phyloP scores from a whole-genome alignment of 2,329 filamentous ascomycete genomes.

The Colletotrichum abscissum region DNA sequence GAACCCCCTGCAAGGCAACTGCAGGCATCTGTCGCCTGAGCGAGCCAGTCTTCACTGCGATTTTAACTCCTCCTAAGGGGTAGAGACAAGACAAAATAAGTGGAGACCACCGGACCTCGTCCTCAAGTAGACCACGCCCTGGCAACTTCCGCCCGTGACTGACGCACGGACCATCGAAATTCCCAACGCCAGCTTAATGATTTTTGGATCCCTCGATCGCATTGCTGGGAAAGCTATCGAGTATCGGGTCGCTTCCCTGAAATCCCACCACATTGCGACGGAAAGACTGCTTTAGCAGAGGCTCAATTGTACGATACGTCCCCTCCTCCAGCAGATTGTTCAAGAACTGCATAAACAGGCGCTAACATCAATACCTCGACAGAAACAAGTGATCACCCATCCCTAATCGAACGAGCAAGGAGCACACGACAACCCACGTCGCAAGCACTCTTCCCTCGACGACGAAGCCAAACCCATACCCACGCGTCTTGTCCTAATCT shows the following conservation, averaged over 20 bases:
- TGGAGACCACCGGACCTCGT: background rate
- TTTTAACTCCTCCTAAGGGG: too few species aligned
- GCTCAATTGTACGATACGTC: background rate
- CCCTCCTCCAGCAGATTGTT: too few species aligned
- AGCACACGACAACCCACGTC: background rate
- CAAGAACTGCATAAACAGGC: background rate
- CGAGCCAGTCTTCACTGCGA: too few species aligned
- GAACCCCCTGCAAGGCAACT: too few species aligned
- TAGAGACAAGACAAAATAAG: background rate
- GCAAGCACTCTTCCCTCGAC: too few species aligned
- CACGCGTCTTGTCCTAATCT: background rate
- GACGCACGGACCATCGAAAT: slow-evolving; percentile 7
- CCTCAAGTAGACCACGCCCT: background rate
- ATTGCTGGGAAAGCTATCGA: background rate
- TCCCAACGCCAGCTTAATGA: slow-evolving; percentile 3
- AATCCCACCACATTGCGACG: background rate
- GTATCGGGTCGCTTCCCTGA: background rate
- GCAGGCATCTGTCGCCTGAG: too few species aligned
- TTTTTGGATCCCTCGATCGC: slow-evolving; percentile 18
- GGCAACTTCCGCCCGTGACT: slow-evolving; percentile 2
- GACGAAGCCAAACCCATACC: too few species aligned
- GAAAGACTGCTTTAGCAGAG: background rate
- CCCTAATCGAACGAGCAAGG: background rate
- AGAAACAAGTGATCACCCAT: background rate
- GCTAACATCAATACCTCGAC: background rate